Evolutionary conservation across 805 yeast genomes (phyloP), one percentile per base, ranked within the genome.

Genomic region (Ascoidea rubescens): DNA sequence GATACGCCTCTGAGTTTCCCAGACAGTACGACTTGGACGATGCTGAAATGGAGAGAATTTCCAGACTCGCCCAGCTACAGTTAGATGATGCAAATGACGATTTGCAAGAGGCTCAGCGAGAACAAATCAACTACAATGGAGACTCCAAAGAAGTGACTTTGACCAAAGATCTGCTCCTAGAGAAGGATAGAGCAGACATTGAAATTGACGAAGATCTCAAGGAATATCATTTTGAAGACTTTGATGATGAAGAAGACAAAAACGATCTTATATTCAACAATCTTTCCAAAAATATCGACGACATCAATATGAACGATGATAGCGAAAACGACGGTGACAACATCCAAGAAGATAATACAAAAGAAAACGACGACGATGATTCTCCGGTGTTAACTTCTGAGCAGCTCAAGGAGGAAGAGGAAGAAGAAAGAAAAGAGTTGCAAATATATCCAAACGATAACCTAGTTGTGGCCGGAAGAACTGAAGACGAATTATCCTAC

Each of bases 401-500:
- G 10, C 42, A 33, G 10, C 10, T 33, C 6, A 10, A 33, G 50
- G 71, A 71, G 47, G 96, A 88, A 12, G 62, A 64, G 3, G 75
- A 76, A 48, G 95, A 89, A 65, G 96, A 87, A 57, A 83, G 83
- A 60, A 77, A 81, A 56, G 97, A 91, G 65, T 71, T 82, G 60
- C 96, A 87, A 63, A 80, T 93, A 46, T 82, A 84, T 60, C 91
- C 96, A 48, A 82, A 93, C 1, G 99, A 93, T 67, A 93, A 88
- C 64, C 69, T 93, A 71, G 77, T 93, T 33, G 74, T 93, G 58
- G 89, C 96, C 6, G 83, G 97, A 1, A 82, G 96, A 71, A 93
- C 99, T 4, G 98, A 93, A 64, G 99, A 93, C 66, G 97, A 91
- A 50, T 74, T 93, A 48, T 88, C 96, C 5, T 86, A 84, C 63